Evolutionary conservation across 345 rosid species (phyloP), one percentile per base, ranked within the genome.

Genomic region (Heritiera littoralis): DNA sequence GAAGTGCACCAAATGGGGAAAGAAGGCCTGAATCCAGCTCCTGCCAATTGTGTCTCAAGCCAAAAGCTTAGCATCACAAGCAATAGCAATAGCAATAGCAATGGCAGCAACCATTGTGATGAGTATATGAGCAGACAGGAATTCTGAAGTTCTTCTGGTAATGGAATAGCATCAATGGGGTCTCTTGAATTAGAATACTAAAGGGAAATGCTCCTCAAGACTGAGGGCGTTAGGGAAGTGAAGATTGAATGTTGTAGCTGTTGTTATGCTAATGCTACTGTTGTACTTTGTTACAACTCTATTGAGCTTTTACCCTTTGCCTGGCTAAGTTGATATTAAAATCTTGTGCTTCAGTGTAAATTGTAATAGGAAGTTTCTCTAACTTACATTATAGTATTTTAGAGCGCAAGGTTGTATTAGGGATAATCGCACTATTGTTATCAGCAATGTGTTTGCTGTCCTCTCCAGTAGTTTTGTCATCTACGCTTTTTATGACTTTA

Each of bases 1-100:
- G 99, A 96, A 85, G 92, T 96, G 82, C 95, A 92, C 68, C 93
- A 90, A 81, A 96, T 94, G 99, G 99, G 97, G 17, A 96, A 89
- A 82, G 86, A 84, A 58, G 97, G 94, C 74, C 82, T 88, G 18
- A 91, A 87, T 85, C 97, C 93, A 78, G 88, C 90, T 85, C 97
- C 93, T 80, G 88, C 90, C 64, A 84, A 86, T 17, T 87, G 93
- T 3, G 91, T 85, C 38, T 95, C 94, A 13, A 85, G 83, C 81
- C 97, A 89, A 84, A 89, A 88, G 94, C 92, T 89, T 64, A 83
- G 92, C 17, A 54, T 18, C 54, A 11, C 72, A 12, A n/a, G 17
- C 1, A 35, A 35, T 35, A 35, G 38, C 28, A 35, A 35, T 35
- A 35, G 38, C 28, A 23, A 23, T 23, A 23, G 28, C 56, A 87